Base-by-base conservation (phyloP, 1,284 basidiomycete species). In the Fistulina hepatica region DNA sequence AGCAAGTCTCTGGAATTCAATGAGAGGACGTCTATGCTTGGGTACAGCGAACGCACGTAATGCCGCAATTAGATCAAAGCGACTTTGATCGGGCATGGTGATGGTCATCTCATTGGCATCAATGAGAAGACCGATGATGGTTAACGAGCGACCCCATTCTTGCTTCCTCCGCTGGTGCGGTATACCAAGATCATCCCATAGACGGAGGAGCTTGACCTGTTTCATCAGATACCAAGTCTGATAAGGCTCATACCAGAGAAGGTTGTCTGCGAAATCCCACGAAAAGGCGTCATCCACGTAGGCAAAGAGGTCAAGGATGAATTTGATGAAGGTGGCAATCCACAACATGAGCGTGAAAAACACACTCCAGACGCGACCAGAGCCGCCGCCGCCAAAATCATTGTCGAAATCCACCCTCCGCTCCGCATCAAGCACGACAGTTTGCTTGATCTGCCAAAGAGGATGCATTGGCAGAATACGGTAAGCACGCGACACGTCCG, bases 111-210 rank as follows among this genome's bases (percentile, higher is more conserved):
- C 34, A 16, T 53, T 51, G 0, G 50, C 34, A 36, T 63, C 51
- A 2, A 63, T 52, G 0, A 49, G 23, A 24, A 60, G 51, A 0
- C 60, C 59, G 16, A 61, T 60, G 19, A 63, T 56, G 0, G 45
- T 37, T 0, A 63, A 42, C 0, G 21, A 6, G 0, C 6, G 1
- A 0, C 58, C 56, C 23, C 15, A 54, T 0, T 56, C 4, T 34
- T 64, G 60, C 25, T 64, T 64, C 3, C 34, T n/a, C 13, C 49
- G 26, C 1, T 53, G 44, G 39, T 61, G 59, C 0, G 60, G 57
- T 1, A 61, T 44, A 0, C 53, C 50, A 0, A 63, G 36, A 0
- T 39, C 26, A 15, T 64, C 59, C 58, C 59, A 61, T 0, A 64
- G 48, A 0, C 21, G 3, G 0, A 65, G 47, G 0, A 61, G 38